Percentiles rank a stretch among this genome's conserved stretches.
Evolutionary conservation across 108 stramenopile species (phyloP).

Genomic region (Conticribra weissflogii): DNA sequence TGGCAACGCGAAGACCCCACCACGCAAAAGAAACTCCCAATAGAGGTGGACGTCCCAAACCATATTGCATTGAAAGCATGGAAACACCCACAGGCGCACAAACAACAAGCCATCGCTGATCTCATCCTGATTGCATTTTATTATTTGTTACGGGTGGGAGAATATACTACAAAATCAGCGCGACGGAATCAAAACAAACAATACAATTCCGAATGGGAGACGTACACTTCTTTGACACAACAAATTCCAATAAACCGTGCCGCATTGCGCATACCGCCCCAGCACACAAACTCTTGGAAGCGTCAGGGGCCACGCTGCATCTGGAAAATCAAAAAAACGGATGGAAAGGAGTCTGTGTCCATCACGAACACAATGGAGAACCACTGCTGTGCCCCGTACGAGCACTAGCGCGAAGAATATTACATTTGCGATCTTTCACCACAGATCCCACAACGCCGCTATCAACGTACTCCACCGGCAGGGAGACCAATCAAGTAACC

Average conservation of each 20-base stretch:
- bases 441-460: neutral
- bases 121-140: constrained; percentile 1
- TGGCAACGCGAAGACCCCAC: neutral
- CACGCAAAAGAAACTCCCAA: neutral
- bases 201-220: constrained; percentile 1
- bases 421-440: too few relatives aligned
- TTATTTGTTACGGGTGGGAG: neutral
- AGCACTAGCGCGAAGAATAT: neutral
- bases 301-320: neutral
- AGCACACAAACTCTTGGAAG: neutral
- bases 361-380: neutral
- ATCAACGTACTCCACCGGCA: neutral
- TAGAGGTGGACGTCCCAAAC: neutral
- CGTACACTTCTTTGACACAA: neutral
- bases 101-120: neutral
- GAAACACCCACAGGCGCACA: neutral
- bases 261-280: neutral
- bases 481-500: neutral
- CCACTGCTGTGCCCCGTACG: neutral
- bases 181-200: constrained; percentile 1
- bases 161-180: neutral
- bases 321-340: neutral
- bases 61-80: neutral
- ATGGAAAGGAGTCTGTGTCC: neutral
- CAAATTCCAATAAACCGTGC: neutral